Conservation (phyloP, 169 alveolate species). For the Eimeria necatrix region DNA sequence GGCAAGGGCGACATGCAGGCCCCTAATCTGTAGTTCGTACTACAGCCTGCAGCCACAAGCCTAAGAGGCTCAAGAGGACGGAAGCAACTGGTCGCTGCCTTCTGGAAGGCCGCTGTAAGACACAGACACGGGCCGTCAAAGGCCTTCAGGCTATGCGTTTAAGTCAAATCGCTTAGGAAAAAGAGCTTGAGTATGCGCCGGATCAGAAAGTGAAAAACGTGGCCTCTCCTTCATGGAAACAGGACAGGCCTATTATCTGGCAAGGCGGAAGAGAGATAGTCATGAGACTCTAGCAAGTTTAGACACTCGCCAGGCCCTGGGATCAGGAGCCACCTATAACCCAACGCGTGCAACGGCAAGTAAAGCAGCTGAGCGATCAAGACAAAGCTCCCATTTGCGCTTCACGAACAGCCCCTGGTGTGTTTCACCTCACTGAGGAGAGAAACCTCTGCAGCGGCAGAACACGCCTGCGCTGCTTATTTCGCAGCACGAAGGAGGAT, state of each 20-base stretch:
- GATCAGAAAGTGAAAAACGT: no score
- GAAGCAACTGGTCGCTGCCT: constrained; percentile 38
- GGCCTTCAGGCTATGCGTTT: neutral
- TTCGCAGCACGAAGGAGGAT: constrained; percentile 9
- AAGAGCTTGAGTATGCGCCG: no score
- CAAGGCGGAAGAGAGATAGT: no score
- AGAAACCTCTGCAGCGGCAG: constrained; percentile 21
- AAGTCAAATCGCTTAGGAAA: no score
- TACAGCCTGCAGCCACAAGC: constrained; percentile 3
- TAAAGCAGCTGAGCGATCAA: constrained; percentile 32
- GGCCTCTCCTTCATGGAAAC: no score
- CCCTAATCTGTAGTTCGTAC: constrained; percentile 11
- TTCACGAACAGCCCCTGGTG: constrained; percentile 28
- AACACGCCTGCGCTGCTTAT: constrained; percentile 13
- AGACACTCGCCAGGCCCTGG: neutral
- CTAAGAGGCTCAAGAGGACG: constrained; percentile 37
- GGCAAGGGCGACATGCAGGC: constrained; percentile 74
- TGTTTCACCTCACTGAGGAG: constrained; percentile 17
- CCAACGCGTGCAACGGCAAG: constrained; percentile 15
- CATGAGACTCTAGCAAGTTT: neutral
- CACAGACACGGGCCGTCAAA: neutral
- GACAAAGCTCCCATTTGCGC: constrained; percentile 57
- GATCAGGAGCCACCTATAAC: neutral
- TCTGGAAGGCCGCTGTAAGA: neutral
- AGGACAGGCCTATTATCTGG: no score